Base-by-base conservation (phyloP, 2,329 filamentous ascomycete species). In the Epichloe glyceriae region DNA sequence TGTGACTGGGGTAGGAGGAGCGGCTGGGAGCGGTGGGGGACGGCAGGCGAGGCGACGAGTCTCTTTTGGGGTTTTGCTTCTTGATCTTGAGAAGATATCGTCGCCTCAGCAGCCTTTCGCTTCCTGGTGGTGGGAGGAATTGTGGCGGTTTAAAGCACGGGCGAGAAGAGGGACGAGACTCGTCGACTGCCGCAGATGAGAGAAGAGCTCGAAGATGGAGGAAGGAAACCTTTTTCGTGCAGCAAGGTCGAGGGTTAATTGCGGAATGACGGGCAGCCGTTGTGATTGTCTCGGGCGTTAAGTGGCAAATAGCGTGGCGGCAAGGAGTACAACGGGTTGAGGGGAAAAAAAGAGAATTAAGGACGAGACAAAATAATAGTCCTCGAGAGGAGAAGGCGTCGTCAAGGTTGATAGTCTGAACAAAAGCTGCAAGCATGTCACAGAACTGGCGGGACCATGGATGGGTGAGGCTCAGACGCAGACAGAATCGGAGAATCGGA, bases 21-120 rank as follows among this genome's bases (percentile, higher is more conserved):
- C 76, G 42, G 71, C 70, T 52, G 56, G 48, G n/a, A n/a, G n/a
- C n/a, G n/a, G n/a, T n/a, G n/a, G 44, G 58, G 55, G 38, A 56
- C 53, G 65, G 70, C 69, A 61, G 72, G 73, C 70, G 76, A 78
- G 73, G 74, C 73, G 72, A 75, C 71, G 64, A 73, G 65, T 70
- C 72, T 76, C 71, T 79, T 81, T 57, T 70, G 73, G 14, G 72
- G 68, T 57, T 62, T 60, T 57, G 62, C 58, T 58, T 73, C 69
- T 62, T 67, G 62, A 58, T 63, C 60, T 55, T 66, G 59, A 63
- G 72, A 72, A 64, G 69, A 71, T 64, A 73, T 73, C 73, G 73
- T 76, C 75, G 76, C 78, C 78, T 81, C 78, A 76, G 77, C 77
- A 70, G 78, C 77, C 71, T 79, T 81, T 67, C 78, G 74, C 68